Evolutionary conservation across 164 flowering plant genomes (phyloP), one percentile per base, ranked within the genome.

Genomic region (Liquidambar formosana): DNA sequence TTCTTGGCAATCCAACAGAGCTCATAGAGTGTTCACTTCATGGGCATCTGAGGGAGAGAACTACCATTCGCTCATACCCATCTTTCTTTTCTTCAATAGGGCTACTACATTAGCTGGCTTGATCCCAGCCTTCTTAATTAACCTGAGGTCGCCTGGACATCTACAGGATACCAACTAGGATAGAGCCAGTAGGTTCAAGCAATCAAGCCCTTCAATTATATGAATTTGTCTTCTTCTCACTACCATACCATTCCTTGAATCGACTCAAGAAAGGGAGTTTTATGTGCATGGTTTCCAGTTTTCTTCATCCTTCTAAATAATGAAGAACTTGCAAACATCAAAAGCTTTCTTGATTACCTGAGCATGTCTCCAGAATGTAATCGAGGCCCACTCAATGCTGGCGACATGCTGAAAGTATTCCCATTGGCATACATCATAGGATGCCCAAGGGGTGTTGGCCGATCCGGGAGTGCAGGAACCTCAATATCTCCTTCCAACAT

Each of bases 401-500:
- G 86, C 5, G 92, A 81, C 13, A 78, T 68, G 59, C 80, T 85
- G 78, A 87, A 91, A n/a, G 76, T 74, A 52, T 70, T 79, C 15
- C 84, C 75, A 5, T 74, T 74, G 8, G 61, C 68, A 15, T 44
- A 67, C 56, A 71, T 65, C 0, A 85, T 80, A 28, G 83, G 84
- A 57, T 86, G 89, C 33, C 77, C 85, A 9, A 85, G 76, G 25
- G 94, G 91, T 58, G 77, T 51, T 23, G 94, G 97, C 70, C 98
- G 70, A 68, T 93, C 95, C 0, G 93, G 92, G 59, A 93, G 80
- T 4, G 74, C 49, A 33, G 98, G 96, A 69, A 93, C 86, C 70
- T 91, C 98, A n/a, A 85, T 80, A 67, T 93, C 95, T 14, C 96
- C 98, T 75, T 93, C 95, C 71, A 93, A 76, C 96, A 93, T 93